Evolutionary conservation across 202 grass and related monocot species (phyloP).

Genomic region (Brachypodium distachyon): DNA sequence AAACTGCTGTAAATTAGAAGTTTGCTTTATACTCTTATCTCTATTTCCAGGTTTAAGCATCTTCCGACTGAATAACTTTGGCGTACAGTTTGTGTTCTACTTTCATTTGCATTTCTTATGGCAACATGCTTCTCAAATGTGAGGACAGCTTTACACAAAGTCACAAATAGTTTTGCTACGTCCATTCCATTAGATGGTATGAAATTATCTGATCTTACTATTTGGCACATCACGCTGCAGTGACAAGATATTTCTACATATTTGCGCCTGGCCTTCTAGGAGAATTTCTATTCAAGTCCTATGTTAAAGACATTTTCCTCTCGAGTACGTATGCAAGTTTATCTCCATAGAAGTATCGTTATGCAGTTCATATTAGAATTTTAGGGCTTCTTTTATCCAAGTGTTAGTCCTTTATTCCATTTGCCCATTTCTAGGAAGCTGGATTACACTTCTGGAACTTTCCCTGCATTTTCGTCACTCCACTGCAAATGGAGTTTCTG

Average conservation of each 20-base stretch:
- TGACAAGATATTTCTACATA: slow-evolving; percentile 42
- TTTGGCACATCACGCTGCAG: slow-evolving; percentile 12
- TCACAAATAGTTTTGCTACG: not conserved
- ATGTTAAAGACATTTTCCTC: slow-evolving; percentile 36
- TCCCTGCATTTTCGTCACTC: slow-evolving; percentile 48
- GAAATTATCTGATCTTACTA: not conserved
- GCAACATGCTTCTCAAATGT: slow-evolving; percentile 52
- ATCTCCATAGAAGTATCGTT: not conserved
- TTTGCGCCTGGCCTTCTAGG: slow-evolving; percentile 29
- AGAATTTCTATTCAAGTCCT: slow-evolving; percentile 34
- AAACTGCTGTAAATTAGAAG: not conserved
- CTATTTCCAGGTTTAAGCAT: slow-evolving; percentile 43
- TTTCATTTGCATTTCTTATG: slow-evolving; percentile 58
- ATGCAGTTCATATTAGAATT: not conserved
- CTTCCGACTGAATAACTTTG: slow-evolving; percentile 40
- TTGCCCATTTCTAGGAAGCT: slow-evolving; percentile 32
- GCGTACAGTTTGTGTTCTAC: slow-evolving; percentile 44
- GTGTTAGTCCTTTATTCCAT: not conserved
- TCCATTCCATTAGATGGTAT: not conserved
- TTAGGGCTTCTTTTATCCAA: not conserved
- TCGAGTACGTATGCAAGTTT: slow-evolving; percentile 11
- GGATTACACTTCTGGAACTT: slow-evolving; percentile 37
- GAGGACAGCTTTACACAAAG: slow-evolving; percentile 43
- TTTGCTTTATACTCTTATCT: slow-evolving; percentile 6
- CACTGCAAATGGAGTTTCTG: slow-evolving; percentile 22